Evolutionary conservation across 495 filamentous ascomycete genomes (phyloP), one percentile per base, ranked within the genome.

Genomic region (Hypoxylon intermedium): DNA sequence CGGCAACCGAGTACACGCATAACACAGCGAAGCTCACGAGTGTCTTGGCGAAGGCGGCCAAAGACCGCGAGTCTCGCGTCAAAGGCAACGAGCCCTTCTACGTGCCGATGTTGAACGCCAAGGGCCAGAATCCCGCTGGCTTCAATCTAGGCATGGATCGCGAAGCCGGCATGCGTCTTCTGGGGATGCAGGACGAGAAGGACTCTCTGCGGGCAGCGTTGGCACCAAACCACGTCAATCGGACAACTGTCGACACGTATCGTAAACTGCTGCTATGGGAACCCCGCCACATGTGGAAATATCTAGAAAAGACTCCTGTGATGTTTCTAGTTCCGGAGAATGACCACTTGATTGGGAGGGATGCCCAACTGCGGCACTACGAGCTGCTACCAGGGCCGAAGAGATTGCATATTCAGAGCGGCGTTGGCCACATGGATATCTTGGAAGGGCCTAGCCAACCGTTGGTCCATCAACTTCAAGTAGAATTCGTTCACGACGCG

Each of bases 121-220:
- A 67, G 3, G 77, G 77, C 1, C 71, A 77, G 23, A 80, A 77
- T 36, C 70, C 69, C 1, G 57, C 53, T 15, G 75, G 72, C 13
- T 53, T 69, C 47, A 28, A 44, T 13, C 7, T 28, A 3, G 41
- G 41, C n/a, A 26, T 44, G 21, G 41, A 44, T 6, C 21, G 41
- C 2, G 41, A 44, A 3, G 21, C 41, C 2, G 12, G 20, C 12
- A 26, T 44, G 21, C 9, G 41, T 1, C 20, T 44, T 15, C 41
- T 44, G 5, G 21, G 21, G 12, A 28, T 44, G 21, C 41, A 44
- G n/a, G 41, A 44, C 5, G 41, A 44, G 23, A 28, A 3, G 6
- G 41, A 44, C 41, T 28, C 41, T 16, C 23, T 44, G 11, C 23
- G 23, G 11, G 41, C 21, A 3, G 20, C 41, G 12, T 23, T 44